Conservation (phyloP, 768 basidiomycete genomes). For the Boletellus ananiceps region DNA sequence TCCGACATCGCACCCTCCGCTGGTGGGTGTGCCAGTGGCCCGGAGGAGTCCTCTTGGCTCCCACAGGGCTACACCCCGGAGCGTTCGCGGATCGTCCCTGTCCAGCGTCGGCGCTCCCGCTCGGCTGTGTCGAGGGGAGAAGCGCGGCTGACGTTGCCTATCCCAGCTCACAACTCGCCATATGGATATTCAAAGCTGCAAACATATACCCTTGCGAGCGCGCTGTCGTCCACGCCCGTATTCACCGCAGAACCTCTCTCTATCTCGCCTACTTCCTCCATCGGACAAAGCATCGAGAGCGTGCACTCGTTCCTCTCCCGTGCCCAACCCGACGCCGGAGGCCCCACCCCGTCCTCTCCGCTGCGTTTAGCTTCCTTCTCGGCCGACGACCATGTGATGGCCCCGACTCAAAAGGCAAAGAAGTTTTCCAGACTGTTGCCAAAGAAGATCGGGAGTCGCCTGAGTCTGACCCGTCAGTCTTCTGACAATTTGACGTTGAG, state of each 20-base stretch:
- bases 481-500: slow-evolving; percentile 23
- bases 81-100: slow-evolving; percentile 12
- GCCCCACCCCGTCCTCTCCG: slow-evolving; percentile 26
- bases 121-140: slow-evolving; percentile 32
- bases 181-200: slow-evolving; percentile 30
- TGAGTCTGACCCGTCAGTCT: slow-evolving; percentile 24
- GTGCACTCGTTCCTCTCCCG: slow-evolving; percentile 20
- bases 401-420: slow-evolving; percentile 19
- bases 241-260: slow-evolving; percentile 26
- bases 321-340: slow-evolving; percentile 16
- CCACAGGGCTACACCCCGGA: slow-evolving; percentile 9
- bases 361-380: slow-evolving; percentile 24
- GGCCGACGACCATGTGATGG: slow-evolving; percentile 16
- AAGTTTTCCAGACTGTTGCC: slow-evolving; percentile 30
- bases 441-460: slow-evolving; percentile 30
- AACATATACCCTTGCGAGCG: slow-evolving; percentile 21
- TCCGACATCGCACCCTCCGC: slow-evolving; percentile 14
- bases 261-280: slow-evolving; percentile 25
- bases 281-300: slow-evolving; percentile 26
- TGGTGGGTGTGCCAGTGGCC: neutral
- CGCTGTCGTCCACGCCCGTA: slow-evolving; percentile 25
- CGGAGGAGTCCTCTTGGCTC: slow-evolving; percentile 12
- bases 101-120: slow-evolving; percentile 32
- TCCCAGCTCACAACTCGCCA: slow-evolving; percentile 27
- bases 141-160: slow-evolving; percentile 23